Conservation (phyloP, 179 eudicot species). For the Gypsophila paniculata region DNA sequence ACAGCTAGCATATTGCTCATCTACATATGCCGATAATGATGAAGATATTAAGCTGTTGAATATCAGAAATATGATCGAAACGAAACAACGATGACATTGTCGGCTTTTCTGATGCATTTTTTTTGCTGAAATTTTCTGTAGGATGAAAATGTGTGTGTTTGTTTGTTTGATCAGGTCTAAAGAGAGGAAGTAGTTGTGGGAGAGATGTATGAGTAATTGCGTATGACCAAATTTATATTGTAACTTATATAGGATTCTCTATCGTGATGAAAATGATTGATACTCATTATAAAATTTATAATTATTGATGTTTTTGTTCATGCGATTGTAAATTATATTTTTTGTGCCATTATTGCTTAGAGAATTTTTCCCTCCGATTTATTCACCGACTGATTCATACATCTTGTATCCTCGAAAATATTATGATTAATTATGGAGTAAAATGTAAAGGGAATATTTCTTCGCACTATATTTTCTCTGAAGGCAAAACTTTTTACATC, state of each 20-base stretch:
- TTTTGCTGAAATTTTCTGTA: neutral
- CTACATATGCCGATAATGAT: conserved; percentile 4
- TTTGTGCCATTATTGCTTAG: too few relatives aligned
- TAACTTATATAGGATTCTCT: neutral
- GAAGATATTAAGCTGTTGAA: neutral
- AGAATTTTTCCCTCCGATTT: too few relatives aligned
- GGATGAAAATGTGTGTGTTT: neutral
- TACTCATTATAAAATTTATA: neutral
- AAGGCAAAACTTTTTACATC: too few relatives aligned
- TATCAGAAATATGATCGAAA: neutral
- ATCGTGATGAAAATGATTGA: neutral
- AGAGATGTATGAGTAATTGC: neutral
- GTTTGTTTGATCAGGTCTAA: conserved; percentile 12
- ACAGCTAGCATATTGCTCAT: conserved; percentile 17
- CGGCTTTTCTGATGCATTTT: neutral
- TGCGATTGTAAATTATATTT: neutral
- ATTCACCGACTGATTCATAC: too few relatives aligned
- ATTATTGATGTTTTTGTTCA: neutral
- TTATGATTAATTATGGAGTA: too few relatives aligned
- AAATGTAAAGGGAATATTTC: too few relatives aligned
- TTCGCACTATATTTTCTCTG: too few relatives aligned
- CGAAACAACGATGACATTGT: neutral
- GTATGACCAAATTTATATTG: conserved; percentile 10
- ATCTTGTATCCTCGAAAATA: too few relatives aligned
- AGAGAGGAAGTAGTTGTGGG: neutral